Percentiles rank a stretch among this genome's conserved stretches.
Conservation (phyloP, 2,329 filamentous ascomycete species). For the Cladobotryum protrusum region DNA sequence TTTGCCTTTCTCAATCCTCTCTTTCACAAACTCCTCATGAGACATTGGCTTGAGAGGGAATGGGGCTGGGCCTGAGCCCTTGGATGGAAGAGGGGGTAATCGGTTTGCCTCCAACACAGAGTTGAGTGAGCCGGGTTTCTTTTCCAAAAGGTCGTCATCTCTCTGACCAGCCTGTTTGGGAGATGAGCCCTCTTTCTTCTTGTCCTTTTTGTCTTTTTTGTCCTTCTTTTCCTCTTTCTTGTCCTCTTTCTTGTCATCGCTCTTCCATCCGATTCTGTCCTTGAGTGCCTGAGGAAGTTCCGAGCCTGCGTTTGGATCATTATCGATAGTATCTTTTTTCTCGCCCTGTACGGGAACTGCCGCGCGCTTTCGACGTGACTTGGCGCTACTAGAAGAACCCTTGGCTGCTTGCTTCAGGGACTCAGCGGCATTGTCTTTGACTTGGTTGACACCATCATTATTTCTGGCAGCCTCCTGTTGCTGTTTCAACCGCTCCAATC, state of each 20-base stretch:
- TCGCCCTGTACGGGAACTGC: constrained; percentile 9
- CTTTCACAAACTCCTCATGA: constrained; percentile 49
- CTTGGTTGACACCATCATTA: not conserved
- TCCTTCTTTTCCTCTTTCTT: constrained; percentile 11
- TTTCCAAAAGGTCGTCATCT: not conserved
- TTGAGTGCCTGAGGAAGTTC: constrained; percentile 28
- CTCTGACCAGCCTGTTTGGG: not conserved
- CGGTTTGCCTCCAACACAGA: constrained; percentile 11
- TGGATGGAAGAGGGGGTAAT: not conserved
- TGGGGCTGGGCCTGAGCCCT: not conserved
- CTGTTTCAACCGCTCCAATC: constrained; percentile 9
- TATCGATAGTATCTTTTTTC: constrained; percentile 15
- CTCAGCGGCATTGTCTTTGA: constrained; percentile 6
- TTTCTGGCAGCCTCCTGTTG: not conserved
- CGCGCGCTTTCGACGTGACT: constrained; percentile 14
- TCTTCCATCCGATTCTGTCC: constrained; percentile 22
- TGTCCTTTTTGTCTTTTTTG: not conserved
- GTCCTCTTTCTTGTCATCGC: constrained; percentile 3
- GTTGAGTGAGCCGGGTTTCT: not conserved
- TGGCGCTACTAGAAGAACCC: not conserved
- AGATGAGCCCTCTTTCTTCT: not conserved
- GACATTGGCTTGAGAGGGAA: constrained; percentile 34
- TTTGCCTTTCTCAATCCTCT: constrained; percentile 36
- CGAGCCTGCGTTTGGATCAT: constrained; percentile 22
- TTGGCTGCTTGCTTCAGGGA: constrained; percentile 3